These are phyloP conservation scores for Zymoseptoria crescenta DNA, from an alignment of 2,329 filamentous ascomycete genomes.

Conservation along the genomic window DNA sequence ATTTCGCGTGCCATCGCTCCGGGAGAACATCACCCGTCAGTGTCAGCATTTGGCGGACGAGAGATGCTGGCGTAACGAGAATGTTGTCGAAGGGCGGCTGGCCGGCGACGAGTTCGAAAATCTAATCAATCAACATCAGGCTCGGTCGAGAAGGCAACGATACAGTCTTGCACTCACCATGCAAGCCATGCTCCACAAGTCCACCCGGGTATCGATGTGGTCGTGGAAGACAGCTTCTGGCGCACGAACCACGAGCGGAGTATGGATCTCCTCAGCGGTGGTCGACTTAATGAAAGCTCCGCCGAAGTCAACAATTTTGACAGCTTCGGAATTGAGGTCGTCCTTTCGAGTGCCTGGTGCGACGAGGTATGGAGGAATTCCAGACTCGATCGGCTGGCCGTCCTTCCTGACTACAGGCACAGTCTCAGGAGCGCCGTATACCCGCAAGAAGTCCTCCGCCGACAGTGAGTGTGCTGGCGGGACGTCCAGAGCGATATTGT, in stretches of 20 bases:
- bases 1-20: background rate
- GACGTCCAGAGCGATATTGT: slow-evolving; percentile 9
- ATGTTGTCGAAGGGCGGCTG: slow-evolving; percentile 3
- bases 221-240: slow-evolving; percentile 34
- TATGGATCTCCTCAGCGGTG: slow-evolving; percentile 25
- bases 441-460: slow-evolving; percentile 18
- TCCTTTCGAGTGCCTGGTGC: slow-evolving; percentile 16
- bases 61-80: background rate
- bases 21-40: background rate
- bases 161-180: background rate
- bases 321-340: background rate
- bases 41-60: background rate
- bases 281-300: slow-evolving; percentile 27
- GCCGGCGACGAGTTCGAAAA: slow-evolving; percentile 2
- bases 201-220: slow-evolving; percentile 29
- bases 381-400: slow-evolving; percentile 13
- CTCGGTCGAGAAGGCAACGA: background rate
- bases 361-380: slow-evolving; percentile 10
- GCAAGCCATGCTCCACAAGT: slow-evolving; percentile 34
- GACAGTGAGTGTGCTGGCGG: slow-evolving; percentile 13
- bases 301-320: slow-evolving; percentile 34
- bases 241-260: slow-evolving; percentile 29
- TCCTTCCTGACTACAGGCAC: slow-evolving; percentile 15
- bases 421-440: slow-evolving; percentile 17
- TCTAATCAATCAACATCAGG: slow-evolving; percentile 19